Evolutionary conservation across 768 basidiomycete genomes (phyloP).

Genomic region (Tricholoma bakamatsutake): DNA sequence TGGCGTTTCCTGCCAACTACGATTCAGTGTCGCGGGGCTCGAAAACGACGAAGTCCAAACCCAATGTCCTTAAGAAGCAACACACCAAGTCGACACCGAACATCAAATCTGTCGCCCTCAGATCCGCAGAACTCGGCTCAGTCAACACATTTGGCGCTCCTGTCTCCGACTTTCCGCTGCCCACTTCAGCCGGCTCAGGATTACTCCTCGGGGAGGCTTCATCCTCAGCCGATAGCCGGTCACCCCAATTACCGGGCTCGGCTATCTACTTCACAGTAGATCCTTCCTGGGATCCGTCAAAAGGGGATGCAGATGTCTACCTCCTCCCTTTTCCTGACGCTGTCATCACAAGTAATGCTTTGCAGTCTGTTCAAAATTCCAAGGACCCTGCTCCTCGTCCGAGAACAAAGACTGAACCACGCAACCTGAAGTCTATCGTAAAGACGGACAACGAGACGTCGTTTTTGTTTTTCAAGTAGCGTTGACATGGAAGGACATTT

Average conservation of each 20-base stretch:
- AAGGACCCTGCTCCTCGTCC: not conserved
- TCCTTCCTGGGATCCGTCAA: constrained; percentile 11
- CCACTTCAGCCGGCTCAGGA: not conserved
- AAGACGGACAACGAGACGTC: constrained; percentile 8
- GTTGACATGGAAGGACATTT: not conserved
- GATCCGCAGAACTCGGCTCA: not conserved
- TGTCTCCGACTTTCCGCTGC: constrained; percentile 1
- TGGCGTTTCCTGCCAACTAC: not conserved
- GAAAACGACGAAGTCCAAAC: constrained; percentile 5
- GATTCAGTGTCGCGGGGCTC: not conserved
- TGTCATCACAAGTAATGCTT: not conserved
- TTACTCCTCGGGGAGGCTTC: not conserved
- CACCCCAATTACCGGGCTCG: not conserved
- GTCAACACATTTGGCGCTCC: constrained; percentile 1
- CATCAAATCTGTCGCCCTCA: not conserved
- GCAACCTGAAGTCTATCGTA: not conserved
- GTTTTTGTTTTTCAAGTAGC: constrained; percentile 8
- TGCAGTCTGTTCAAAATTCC: not conserved
- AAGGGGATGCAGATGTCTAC: constrained; percentile 10
- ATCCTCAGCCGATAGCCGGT: not conserved
- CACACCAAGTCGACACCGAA: constrained; percentile 6
- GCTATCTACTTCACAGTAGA: constrained; percentile 15
- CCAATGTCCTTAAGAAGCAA: constrained; percentile 4
- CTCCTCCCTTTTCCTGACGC: constrained; percentile 5
- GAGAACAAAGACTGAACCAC: not conserved